Evolutionary conservation across 23 red algal species (phyloP).

Genomic region (Gracilaria domingensis): DNA sequence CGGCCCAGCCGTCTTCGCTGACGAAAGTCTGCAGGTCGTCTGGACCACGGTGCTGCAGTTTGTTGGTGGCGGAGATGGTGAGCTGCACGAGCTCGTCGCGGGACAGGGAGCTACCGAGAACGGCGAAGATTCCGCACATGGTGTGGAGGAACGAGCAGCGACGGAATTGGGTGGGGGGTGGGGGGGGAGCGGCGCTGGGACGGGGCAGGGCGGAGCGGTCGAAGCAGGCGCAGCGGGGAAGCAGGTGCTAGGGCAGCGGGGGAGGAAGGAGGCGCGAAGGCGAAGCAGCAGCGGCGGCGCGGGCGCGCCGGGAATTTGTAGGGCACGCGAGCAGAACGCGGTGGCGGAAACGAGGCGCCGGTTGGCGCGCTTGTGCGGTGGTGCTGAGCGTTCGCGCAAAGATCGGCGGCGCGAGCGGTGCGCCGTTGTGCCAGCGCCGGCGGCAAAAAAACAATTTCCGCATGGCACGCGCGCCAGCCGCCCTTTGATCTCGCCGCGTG

Average conservation of each 20-base stretch:
- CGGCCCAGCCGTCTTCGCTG: conserved; percentile 80
- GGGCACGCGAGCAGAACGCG: background rate
- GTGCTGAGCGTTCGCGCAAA: background rate
- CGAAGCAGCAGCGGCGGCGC: background rate
- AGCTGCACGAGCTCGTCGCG: conserved; percentile 50
- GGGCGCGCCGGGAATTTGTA: background rate
- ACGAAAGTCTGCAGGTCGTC: conserved; percentile 79
- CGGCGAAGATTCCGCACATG: conserved; percentile 97
- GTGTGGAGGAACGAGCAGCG: no score
- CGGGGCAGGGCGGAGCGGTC: background rate
- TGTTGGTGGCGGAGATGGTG: conserved; percentile 52
- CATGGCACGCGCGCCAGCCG: no score
- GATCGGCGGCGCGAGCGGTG: background rate
- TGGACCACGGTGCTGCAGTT: conserved; percentile 92
- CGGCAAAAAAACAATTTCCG: conserved; percentile 12
- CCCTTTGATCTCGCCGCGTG: background rate
- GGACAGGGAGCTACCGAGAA: conserved; percentile 65
- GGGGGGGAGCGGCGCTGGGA: background rate
- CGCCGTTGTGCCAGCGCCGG: background rate
- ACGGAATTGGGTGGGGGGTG: background rate
- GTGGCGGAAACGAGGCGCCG: conserved; percentile 4
- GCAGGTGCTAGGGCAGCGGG: background rate
- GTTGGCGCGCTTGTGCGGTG: conserved; percentile 5
- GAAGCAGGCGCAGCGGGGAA: background rate
- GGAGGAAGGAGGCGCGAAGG: background rate